Base-by-base conservation (phyloP, 2,329 filamentous ascomycete species). In the Fusarium haematococcum region DNA sequence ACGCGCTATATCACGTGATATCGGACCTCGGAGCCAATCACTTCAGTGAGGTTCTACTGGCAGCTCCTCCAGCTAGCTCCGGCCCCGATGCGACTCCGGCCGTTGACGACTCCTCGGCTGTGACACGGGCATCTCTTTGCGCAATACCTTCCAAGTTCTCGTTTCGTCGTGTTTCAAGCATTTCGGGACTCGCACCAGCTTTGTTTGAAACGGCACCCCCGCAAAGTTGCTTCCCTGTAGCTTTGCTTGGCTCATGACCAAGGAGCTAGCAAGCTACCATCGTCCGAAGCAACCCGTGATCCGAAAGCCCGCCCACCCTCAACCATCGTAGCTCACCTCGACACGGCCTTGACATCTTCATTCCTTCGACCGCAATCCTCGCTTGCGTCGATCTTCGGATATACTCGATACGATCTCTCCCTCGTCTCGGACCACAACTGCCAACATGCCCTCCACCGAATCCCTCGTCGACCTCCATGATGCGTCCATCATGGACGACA, bases 391-490 rank as follows among this genome's bases (percentile, higher is more conserved):
- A 32, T 32, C 50, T 32, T 30, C 4, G 11, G 32, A 54, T 14
- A 54, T 5, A 39, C 45, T 11, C 16, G n/a, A 14, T 13, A 32
- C 41, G 33, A 10, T 18, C 13, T 50, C 18, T 30, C 8, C 30
- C 30, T 5, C 14, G 18, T 56, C 63, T 48, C 43, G 20, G 35
- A 57, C 33, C 20, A 27, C 35, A 56, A 58, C 43, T 59, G 45
- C 57, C 70, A 68, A 52, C 45, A 82, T 82, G 80, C 68, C 84
- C 62, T 69, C 80, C 65, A 82, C 85, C 81, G 84, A 87, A 73
- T 88, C 89, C 39, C 76, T 82, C 70, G 86, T 87, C 82, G 81
- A 89, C 79, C 83, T 91, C 75, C 83, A 86, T 71, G 86, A 88
- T 73, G 78, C 81, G 66, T 82, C 84, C 20, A 77, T 84, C 39